These are phyloP conservation scores for Heliamphora pulchella DNA, from an alignment of 179 eudicot species.

Conservation along the genomic window DNA sequence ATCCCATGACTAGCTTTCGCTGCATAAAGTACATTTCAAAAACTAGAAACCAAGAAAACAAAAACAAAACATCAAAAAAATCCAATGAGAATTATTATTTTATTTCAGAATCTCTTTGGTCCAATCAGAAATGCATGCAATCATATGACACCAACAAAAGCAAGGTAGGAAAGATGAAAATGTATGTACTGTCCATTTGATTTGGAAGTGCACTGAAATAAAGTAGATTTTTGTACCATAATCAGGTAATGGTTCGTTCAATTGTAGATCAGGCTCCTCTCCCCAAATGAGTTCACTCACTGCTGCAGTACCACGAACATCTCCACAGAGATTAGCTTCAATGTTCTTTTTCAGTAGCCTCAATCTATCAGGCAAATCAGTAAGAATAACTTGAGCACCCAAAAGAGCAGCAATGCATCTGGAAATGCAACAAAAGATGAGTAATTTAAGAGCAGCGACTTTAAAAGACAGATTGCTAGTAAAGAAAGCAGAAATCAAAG, in stretches of 20 bases:
- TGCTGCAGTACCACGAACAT: conserved; percentile 55
- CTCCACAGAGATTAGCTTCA: conserved; percentile 49
- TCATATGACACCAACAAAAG: not conserved
- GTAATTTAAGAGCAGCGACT: conserved; percentile 1
- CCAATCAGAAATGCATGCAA: not conserved
- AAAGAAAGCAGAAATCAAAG: not conserved
- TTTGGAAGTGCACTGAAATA: too few species aligned
- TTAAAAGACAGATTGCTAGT: not conserved
- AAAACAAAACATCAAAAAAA: not conserved
- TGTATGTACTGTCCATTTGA: too few species aligned
- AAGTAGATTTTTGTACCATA: conserved; percentile 37
- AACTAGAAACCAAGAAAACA: not conserved
- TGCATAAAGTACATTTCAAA: not conserved
- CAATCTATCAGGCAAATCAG: conserved; percentile 81
- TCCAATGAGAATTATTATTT: not conserved
- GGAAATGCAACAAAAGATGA: conserved; percentile 20
- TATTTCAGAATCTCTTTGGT: not conserved
- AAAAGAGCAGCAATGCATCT: conserved; percentile 90
- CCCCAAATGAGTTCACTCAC: conserved; percentile 81
- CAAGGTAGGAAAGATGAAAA: not conserved
- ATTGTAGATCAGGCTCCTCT: conserved; percentile 46
- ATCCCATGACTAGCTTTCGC: not conserved
- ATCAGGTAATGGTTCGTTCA: conserved; percentile 66
- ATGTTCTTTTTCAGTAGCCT: conserved; percentile 74
- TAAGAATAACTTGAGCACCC: conserved; percentile 68